Conservation (phyloP, 2,329 filamentous ascomycete species). For the Verticillium longisporum region DNA sequence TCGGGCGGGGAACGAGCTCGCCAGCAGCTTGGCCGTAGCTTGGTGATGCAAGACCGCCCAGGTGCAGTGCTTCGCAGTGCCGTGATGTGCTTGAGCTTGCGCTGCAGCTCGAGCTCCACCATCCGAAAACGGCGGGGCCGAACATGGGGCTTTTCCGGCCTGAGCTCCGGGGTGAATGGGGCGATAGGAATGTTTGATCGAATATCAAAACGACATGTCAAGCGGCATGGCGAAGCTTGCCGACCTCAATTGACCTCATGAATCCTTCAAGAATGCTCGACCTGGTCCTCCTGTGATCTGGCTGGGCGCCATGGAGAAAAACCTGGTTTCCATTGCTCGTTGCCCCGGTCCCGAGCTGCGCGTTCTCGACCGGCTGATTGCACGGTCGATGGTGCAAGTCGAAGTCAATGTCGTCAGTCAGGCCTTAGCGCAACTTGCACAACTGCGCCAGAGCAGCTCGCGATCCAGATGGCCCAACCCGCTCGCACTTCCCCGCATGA, state of each 20-base stretch:
- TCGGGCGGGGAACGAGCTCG: not conserved
- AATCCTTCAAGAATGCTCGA: not conserved
- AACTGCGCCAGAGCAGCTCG: not conserved
- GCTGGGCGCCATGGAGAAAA: not conserved
- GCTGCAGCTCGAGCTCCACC: not conserved
- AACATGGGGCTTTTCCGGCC: not conserved
- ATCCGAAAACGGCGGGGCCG: not conserved
- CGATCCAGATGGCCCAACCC: not conserved
- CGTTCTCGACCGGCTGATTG: not conserved
- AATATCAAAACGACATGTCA: not conserved
- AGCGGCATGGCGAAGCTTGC: not conserved
- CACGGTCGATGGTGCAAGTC: not conserved
- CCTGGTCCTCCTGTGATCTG: no score
- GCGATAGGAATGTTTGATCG: not conserved
- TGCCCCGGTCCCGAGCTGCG: not conserved
- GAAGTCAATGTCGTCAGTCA: slow-evolving; percentile 14
- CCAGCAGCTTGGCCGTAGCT: not conserved
- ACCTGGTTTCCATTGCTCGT: not conserved
- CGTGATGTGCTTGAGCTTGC: not conserved
- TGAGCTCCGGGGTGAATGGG: not conserved
- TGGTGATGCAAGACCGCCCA: not conserved
- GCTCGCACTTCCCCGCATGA: not conserved
- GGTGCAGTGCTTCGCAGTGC: not conserved
- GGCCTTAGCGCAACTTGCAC: slow-evolving; percentile 4
- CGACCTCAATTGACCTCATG: not conserved